Conservation (phyloP, 495 filamentous ascomycete genomes). For the Aspergillus saccharolyticus region DNA sequence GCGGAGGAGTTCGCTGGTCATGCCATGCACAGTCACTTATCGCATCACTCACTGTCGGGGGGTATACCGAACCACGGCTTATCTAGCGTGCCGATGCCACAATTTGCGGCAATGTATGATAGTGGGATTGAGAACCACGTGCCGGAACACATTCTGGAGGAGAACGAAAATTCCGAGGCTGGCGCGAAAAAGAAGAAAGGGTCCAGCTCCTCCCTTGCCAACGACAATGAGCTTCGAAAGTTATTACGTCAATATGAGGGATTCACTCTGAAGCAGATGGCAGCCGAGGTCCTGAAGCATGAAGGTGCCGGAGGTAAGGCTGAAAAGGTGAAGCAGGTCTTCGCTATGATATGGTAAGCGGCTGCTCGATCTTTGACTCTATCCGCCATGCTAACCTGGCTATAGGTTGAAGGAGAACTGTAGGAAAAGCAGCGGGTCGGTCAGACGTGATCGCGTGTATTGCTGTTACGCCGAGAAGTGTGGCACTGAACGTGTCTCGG, state of each 20-base stretch:
- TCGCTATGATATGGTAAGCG: constrained; percentile 91
- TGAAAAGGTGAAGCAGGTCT: constrained; percentile 92
- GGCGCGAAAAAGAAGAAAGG: constrained; percentile 60
- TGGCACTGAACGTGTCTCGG: constrained; percentile 84
- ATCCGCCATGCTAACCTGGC: constrained; percentile 15
- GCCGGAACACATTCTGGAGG: constrained; percentile 55
- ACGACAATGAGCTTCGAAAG: constrained; percentile 87
- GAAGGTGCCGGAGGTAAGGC: constrained; percentile 68
- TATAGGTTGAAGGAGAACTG: constrained; percentile 79
- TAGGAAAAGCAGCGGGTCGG: constrained; percentile 72
- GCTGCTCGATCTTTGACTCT: neutral
- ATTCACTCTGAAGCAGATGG: constrained; percentile 74
- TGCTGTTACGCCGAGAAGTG: constrained; percentile 87
- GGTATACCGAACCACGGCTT: constrained; percentile 27
- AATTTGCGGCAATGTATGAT: constrained; percentile 55
- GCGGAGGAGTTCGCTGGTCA: constrained; percentile 45
- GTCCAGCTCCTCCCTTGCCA: constrained; percentile 70
- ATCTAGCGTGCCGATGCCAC: constrained; percentile 38
- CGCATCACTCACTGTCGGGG: constrained; percentile 37
- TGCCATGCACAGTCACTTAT: constrained; percentile 43
- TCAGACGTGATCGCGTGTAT: constrained; percentile 88
- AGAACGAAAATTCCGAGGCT: constrained; percentile 59
- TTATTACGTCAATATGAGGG: constrained; percentile 71
- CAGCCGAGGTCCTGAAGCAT: constrained; percentile 68
- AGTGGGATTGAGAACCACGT: constrained; percentile 65